Evolutionary conservation across 768 basidiomycete species (phyloP), one percentile per base, ranked within the genome.

Genomic region (Rossbeevera mucosa): DNA sequence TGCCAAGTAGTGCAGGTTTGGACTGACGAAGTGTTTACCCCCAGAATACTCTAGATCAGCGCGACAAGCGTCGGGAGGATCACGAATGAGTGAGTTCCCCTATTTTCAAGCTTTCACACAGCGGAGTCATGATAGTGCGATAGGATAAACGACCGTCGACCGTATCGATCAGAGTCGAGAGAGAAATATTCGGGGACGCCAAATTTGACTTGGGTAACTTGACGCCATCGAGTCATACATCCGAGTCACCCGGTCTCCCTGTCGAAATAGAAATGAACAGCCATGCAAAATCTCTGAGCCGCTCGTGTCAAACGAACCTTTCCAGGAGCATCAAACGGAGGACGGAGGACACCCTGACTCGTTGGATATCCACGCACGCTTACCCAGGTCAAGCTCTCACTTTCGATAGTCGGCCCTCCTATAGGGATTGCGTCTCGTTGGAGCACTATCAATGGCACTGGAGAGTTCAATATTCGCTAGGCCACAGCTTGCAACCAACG

Each of bases 31-130:
- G 1, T 72, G 71, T 14, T 74, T 71, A 16, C 62, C 64, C 77
- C 78, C 1, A 85, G 65, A 29, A 47, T 49, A n/a, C 55, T 63
- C 6, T 58, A 48, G 48, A 89, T 83, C n/a, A 66, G 56, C 0
- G 69, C 53, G 12, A 91, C 70, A 8, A 88, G n/a, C 75, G 54
- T 91, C 88, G 5, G 75, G 64, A 0, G 87, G 88, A 8, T 87
- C 88, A 21, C 88, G 85, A 48, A 91, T 74, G 40, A 88, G 76
- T 8, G 87, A 88, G 69, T 83, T 89, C 0, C 89, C 88, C 86
- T 88, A 51, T 31, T 45, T 22, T 18, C n/a, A n/a, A n/a, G n/a
- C n/a, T n/a, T n/a, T n/a, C n/a, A n/a, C n/a, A 30, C 31, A 25
- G 44, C 6, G 47, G 18, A 13, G 25, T 26, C 11, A 20, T 33